Evolutionary conservation across 176 grass and related monocot genomes (phyloP), one percentile per base, ranked within the genome.

Genomic region (Bolboschoenus planiculmis): DNA sequence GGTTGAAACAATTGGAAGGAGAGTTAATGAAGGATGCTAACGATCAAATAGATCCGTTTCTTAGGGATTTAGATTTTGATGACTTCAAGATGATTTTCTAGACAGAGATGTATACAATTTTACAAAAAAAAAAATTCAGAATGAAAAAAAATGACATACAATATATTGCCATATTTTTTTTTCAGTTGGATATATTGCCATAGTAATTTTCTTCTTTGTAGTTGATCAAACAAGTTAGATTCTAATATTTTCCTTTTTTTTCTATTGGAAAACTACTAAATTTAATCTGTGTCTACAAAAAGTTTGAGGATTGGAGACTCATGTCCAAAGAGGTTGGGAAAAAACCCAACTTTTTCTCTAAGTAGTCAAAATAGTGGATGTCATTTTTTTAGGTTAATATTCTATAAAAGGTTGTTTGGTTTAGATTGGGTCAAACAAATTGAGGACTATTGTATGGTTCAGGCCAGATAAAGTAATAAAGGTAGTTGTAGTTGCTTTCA

Each of bases 1-100:
- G 78, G 78, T 54, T 82, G 68, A 55, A 83, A 60, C 71, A 87
- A 46, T 76, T 87, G 21, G 85, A 87, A 56, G 61, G 73, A 62
- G 80, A 87, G 43, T 82, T 87, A 39, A 82, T 82, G 80, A 44
- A 63, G 37, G 80, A 82, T 46, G 56, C 13, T 48, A 82, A 82
- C 34, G 80, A 82, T 59, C 80, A 82, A 82, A 66, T 82, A 31
- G 80, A 82, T 82, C 80, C 56, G 1, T 82, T 63, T 82, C 27
- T 66, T 63, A 60, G 56, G 6, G 80, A 66, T 82, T 82, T 82
- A 10, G 66, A 82, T 82, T 82, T 66, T 4, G 60, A 82, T 82
- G 80, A 82, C 15, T 77, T 53, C 18, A 73, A 73, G 40, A 77
- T 77, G 47, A 34, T 66, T 63, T 82, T 82, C 36, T 82, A 63